Conservation (phyloP, 768 basidiomycete genomes). For the Naganishia friedmannii region DNA sequence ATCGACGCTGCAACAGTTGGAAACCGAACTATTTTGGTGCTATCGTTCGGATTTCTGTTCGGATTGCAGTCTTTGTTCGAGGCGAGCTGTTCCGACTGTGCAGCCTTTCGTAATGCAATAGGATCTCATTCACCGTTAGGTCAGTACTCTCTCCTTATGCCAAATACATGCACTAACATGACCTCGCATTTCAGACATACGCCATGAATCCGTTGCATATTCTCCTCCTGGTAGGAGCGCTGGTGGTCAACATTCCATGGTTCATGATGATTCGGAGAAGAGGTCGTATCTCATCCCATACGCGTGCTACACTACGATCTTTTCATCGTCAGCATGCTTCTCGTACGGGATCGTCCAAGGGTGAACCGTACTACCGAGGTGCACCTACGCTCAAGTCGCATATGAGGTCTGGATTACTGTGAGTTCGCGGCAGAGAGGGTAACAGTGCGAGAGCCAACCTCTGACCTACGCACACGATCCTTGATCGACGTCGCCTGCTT, state of each 20-base stretch:
- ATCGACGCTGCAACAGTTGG: too few relatives aligned
- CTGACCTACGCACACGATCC: too few relatives aligned
- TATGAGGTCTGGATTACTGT: slow-evolving; percentile 14
- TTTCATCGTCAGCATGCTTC: neutral
- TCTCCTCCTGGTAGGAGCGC: slow-evolving; percentile 5
- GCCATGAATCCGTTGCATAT: slow-evolving; percentile 8
- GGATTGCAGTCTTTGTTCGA: too few relatives aligned
- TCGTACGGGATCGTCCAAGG: neutral
- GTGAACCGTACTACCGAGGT: neutral
- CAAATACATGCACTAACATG: neutral
- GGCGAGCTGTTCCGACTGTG: too few relatives aligned
- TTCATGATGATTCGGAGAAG: slow-evolving; percentile 18
- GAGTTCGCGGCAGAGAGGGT: too few relatives aligned
- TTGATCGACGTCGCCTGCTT: too few relatives aligned
- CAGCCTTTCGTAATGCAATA: too few relatives aligned
- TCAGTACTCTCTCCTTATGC: neutral
- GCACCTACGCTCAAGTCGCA: slow-evolving; percentile 5
- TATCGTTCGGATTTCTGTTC: too few relatives aligned
- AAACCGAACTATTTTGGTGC: too few relatives aligned
- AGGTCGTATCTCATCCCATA: slow-evolving; percentile 9
- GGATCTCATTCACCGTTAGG: too few relatives aligned
- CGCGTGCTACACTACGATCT: neutral
- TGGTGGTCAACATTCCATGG: slow-evolving; percentile 14
- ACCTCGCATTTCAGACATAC: neutral
- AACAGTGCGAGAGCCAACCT: too few relatives aligned